Evolutionary conservation across 306 rosid species (phyloP), one percentile per base, ranked within the genome.

Genomic region (Vigna hirtella): DNA sequence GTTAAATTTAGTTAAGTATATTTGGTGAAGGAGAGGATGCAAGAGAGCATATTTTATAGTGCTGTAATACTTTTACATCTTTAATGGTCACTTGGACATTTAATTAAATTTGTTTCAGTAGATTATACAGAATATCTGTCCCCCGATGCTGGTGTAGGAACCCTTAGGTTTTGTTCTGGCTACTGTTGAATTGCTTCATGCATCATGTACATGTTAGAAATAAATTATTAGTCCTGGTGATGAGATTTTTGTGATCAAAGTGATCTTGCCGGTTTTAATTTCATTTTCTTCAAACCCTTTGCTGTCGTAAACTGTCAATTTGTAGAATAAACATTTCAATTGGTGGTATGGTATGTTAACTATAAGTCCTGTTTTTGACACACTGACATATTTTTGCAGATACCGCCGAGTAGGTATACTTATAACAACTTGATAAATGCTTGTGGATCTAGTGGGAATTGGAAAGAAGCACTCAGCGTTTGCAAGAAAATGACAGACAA

Each of bases 401-500:
- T 94, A 76, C 90, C 97, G 59, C 97, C 98, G 34, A 94, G 91
- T 83, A 92, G 97, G 65, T 88, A 91, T 30, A 94, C 98, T 5
- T 94, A 89, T 83, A 94, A 94, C 89, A 92, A 92, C 87, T 80
- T 94, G 89, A 94, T 94, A 78, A 94, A 94, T 86, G 97, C 98
- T 11, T 94, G 97, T 75, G 98, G 98, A 53, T 94, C 97, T 73
- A 82, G 90, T 87, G 98, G 97, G 76, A 92, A 94, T 87, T 94
- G 98, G 98, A 89, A 88, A 80, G 98, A 90, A 85, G 98, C 98
- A 53, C 89, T 94, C 67, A 87, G 84, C 36, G 71, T 90, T 82
- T 92, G 95, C 97, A 92, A 90, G 92, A 89, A 86, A 88, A 94
- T 94, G 98, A 89, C 97, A 16, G 97, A 92, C 78, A 92, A 92